Evolutionary conservation across 768 basidiomycete species (phyloP), one percentile per base, ranked within the genome.

Genomic region (Mycena vitilis): DNA sequence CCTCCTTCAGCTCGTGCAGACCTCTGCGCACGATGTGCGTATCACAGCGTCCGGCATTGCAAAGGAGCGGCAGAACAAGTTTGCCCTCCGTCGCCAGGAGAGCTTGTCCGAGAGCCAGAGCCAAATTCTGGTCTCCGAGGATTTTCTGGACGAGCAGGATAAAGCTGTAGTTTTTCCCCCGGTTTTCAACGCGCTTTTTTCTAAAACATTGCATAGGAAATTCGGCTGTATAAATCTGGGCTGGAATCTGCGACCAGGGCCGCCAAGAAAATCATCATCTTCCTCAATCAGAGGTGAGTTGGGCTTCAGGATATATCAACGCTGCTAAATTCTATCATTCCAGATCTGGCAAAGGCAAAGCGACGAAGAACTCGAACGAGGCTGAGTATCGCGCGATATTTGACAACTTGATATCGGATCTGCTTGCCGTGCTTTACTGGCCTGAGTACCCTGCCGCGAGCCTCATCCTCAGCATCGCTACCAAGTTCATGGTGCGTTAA

Each of bases 391-490:
- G 95, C 56, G 85, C 90, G 0, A 95, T 99, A 45, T 93, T 99
- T 66, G 97, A 99, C 75, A 93, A 93, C 73, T 82, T 99, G 13
- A 89, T 99, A 48, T 89, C 90, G 2, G 98, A 99, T 75, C 83
- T 98, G 25, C 85, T 99, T 25, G 86, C 87, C 11, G 95, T 98
- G 22, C 82, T 98, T 8, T 96, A 92, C 76, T 94, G 94, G 89
- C 96, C 98, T 0, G 98, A 99, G 79, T 99, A 97, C 96, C 98
- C 98, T 8, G 96, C 94, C 12, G 94, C 98, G 2, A 86, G 90
- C 49, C 79, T 98, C 20, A 83, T 98, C 45, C 80, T 99, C 44
- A 88, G 86, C 51, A 91, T 98, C 54, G 88, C 91, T 9, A 92
- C 90, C 70, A 92, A 91, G 76, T 91, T 90, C 72, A 94, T 99